Evolutionary conservation across 1,139 yeast species (phyloP).

Genomic region (Suhomyces chickasaworum): DNA sequence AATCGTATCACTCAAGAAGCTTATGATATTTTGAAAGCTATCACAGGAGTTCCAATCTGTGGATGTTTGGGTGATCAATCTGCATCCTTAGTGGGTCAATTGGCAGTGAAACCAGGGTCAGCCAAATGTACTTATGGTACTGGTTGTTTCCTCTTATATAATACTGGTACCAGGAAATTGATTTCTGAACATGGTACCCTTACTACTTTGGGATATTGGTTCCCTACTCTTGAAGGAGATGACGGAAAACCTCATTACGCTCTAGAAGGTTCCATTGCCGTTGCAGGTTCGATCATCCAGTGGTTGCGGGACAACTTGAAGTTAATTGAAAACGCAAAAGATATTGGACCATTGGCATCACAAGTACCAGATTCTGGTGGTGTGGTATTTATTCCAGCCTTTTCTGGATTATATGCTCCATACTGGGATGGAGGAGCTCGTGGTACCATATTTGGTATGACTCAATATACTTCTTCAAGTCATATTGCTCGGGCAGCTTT

Average conservation of each 20-base stretch:
- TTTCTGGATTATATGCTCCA: conserved; percentile 92
- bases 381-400: conserved; percentile 93
- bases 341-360: conserved; percentile 87
- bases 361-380: conserved; percentile 85
- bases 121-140: conserved; percentile 99
- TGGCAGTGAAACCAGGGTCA: conserved; percentile 79
- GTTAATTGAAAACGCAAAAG: conserved; percentile 77
- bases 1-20: conserved; percentile 55
- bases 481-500: conserved; percentile 94
- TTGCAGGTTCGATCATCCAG: conserved; percentile 92
- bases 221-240: conserved; percentile 61
- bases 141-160: conserved; percentile 88
- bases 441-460: conserved; percentile 90
- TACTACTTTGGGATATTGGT: conserved; percentile 90
- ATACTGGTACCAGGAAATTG: conserved; percentile 72
- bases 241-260: conserved; percentile 78
- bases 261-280: conserved; percentile 93
- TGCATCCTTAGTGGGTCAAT: conserved; percentile 90
- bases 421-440: conserved; percentile 95
- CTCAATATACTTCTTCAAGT: conserved; percentile 82
- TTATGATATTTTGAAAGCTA: conserved; percentile 49
- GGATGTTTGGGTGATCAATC: conserved; percentile 96
- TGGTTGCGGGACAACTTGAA: conserved; percentile 93
- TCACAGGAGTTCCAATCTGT: conserved; percentile 69
- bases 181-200: conserved; percentile 78